phyloP scores from a whole-genome alignment of 352 stramenopile species.

The Phytophthora sp. region DNA sequence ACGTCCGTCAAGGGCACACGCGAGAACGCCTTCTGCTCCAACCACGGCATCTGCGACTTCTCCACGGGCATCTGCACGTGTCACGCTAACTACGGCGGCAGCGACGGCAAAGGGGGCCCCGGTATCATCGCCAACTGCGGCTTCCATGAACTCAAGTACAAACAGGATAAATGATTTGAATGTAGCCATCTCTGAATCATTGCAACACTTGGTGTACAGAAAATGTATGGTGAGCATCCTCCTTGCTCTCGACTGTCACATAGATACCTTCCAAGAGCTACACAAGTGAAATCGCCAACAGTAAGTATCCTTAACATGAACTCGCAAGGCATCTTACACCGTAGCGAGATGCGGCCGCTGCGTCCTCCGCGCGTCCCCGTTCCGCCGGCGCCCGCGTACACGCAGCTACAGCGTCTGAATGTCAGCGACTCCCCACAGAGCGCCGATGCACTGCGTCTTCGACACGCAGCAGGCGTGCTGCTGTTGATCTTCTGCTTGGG shows the following conservation, averaged over 20 bases:
- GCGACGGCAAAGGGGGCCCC: conserved; percentile 66
- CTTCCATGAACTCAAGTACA: conserved; percentile 51
- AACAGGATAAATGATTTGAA: not conserved
- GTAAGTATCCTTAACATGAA: too few species aligned
- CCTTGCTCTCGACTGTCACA: conserved; percentile 28
- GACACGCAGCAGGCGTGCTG: conserved; percentile 21
- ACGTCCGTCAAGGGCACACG: conserved; percentile 68
- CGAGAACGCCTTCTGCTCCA: conserved; percentile 78
- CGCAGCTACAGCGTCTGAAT: conserved; percentile 17
- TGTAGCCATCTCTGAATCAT: conserved; percentile 8
- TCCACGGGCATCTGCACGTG: conserved; percentile 64
- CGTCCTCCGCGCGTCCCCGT: conserved; percentile 29
- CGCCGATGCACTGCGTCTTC: conserved; percentile 10
- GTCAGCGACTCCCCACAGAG: not conserved
- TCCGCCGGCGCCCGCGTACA: conserved; percentile 10
- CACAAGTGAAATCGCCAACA: too few species aligned
- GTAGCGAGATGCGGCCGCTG: conserved; percentile 25
- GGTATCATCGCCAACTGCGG: conserved; percentile 81
- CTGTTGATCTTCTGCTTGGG: conserved; percentile 49
- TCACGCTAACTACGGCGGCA: conserved; percentile 70
- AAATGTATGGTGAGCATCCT: conserved; percentile 27
- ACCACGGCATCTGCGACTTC: conserved; percentile 78
- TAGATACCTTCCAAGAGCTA: conserved; percentile 6
- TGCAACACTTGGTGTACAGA: conserved; percentile 16
- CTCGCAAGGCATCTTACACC: conserved; percentile 21